Percentiles rank a stretch among this genome's conserved stretches.
Conservation (phyloP, 164 flowering plant genomes). For the Cinnamomum micranthum region DNA sequence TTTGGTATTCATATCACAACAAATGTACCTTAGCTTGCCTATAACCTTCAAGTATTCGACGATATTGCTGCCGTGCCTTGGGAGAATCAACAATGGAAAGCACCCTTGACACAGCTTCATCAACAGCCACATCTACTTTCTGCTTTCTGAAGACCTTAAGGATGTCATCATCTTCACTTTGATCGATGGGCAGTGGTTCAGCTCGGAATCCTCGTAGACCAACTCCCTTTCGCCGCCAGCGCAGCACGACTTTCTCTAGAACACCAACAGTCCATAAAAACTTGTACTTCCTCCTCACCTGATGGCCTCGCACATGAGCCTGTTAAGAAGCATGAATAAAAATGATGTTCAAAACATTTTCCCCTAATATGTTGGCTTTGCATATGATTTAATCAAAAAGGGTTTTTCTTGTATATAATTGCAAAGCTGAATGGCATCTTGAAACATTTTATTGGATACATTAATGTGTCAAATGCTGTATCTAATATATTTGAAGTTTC, state of each 20-base stretch:
- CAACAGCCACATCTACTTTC: slow-evolving; percentile 70
- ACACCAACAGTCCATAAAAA: slow-evolving; percentile 83
- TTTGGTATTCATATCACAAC: neutral
- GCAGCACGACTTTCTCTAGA: slow-evolving; percentile 74
- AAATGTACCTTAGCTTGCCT: slow-evolving; percentile 66
- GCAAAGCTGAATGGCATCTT: neutral
- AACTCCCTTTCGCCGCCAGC: slow-evolving; percentile 86
- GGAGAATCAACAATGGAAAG: slow-evolving; percentile 86
- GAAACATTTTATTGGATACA: neutral
- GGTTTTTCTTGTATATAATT: too few species aligned
- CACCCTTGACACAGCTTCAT: slow-evolving; percentile 76
- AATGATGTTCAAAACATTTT: neutral
- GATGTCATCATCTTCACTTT: slow-evolving; percentile 69
- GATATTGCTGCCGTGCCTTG: slow-evolving; percentile 79
- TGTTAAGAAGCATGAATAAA: slow-evolving; percentile 25
- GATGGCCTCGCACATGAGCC: slow-evolving; percentile 97
- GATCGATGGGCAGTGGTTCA: slow-evolving; percentile 52
- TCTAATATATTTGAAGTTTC: too few species aligned
- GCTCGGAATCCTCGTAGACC: slow-evolving; percentile 71
- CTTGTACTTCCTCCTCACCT: slow-evolving; percentile 70
- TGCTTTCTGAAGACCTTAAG: slow-evolving; percentile 74
- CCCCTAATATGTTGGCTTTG: neutral
- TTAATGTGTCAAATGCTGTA: too few species aligned
- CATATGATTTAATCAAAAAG: too few species aligned
- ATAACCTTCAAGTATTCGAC: slow-evolving; percentile 65